A percentile compares a stretch with the other conserved stretches of the same genome.
phyloP scores from a whole-genome alignment of 1,284 basidiomycete genomes.

The Leccinum variabile region DNA sequence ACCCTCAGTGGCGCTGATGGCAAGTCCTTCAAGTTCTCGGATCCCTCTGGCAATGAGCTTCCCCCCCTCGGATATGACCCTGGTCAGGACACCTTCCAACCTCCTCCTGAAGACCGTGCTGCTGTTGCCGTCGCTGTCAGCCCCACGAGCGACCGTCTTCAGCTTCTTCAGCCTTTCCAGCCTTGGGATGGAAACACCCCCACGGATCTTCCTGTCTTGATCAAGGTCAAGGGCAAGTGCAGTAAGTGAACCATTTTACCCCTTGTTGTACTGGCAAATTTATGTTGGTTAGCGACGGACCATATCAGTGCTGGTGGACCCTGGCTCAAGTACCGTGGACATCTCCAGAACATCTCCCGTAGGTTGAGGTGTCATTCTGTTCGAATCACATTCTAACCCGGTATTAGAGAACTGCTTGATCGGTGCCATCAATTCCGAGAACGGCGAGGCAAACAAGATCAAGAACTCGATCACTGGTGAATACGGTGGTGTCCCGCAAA shows the following conservation, averaged over 20 bases:
- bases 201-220: constrained; percentile 86
- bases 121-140: constrained; percentile 85
- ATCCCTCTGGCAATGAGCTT: constrained; percentile 89
- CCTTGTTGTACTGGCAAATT: not conserved
- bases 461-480: not conserved
- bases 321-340: not conserved
- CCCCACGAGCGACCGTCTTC: constrained; percentile 92
- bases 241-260: constrained; percentile 47
- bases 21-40: constrained; percentile 96
- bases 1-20: constrained; percentile 86
- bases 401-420: not conserved
- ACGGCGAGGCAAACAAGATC: not conserved
- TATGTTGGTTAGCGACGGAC: not conserved
- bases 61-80: constrained; percentile 95
- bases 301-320: not conserved
- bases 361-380: not conserved
- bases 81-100: constrained; percentile 96
- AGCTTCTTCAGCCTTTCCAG: constrained; percentile 89
- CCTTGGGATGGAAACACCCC: constrained; percentile 95
- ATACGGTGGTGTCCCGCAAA: not conserved
- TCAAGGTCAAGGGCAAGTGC: constrained; percentile 99
- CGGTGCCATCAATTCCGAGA: not conserved
- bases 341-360: not conserved
- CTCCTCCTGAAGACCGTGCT: constrained; percentile 85
- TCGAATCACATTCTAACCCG: not conserved